Percentiles rank a stretch among this genome's conserved stretches.
Evolutionary conservation across 2,329 filamentous ascomycete species (phyloP).

Genomic region (Hypoxylon sp.): DNA sequence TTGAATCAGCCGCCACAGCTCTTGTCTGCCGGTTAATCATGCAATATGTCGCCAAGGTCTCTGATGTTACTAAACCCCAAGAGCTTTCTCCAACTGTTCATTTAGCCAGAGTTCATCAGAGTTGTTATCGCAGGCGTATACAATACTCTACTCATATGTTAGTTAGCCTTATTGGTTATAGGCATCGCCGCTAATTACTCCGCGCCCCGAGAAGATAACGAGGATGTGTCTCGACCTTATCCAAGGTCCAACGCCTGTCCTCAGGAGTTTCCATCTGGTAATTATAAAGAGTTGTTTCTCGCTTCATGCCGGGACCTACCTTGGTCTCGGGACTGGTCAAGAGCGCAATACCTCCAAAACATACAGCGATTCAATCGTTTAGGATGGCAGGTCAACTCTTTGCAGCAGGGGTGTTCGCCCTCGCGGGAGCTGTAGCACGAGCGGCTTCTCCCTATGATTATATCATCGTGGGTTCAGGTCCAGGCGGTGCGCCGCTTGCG

Average conservation of each 20-base stretch:
- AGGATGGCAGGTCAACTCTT: slow-evolving; percentile 42
- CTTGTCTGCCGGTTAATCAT: slow-evolving; percentile 36
- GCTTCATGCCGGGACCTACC: background rate
- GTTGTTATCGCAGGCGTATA: slow-evolving; percentile 14
- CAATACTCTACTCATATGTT: background rate
- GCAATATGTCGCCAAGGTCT: slow-evolving; percentile 9
- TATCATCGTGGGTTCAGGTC: slow-evolving; percentile 68
- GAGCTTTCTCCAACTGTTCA: slow-evolving; percentile 41
- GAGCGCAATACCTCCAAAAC: background rate
- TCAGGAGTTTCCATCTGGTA: background rate
- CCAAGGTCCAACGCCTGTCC: slow-evolving; percentile 2
- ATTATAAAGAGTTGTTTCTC: slow-evolving; percentile 32
- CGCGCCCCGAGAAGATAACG: slow-evolving; percentile 30
- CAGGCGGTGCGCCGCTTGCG: slow-evolving; percentile 66
- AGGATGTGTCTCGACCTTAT: slow-evolving; percentile 16
- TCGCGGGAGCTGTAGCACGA: slow-evolving; percentile 29
- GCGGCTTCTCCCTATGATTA: slow-evolving; percentile 48
- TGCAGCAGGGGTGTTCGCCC: slow-evolving; percentile 36
- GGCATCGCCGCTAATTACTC: slow-evolving; percentile 29
- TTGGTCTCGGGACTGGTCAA: background rate
- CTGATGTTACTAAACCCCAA: slow-evolving; percentile 13
- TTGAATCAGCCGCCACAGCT: slow-evolving; percentile 32
- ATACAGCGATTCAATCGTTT: background rate
- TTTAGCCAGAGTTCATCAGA: slow-evolving; percentile 45
- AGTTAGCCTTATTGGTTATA: slow-evolving; percentile 26